Percentiles rank a stretch among this genome's conserved stretches.
phyloP scores from a whole-genome alignment of 139 green algal genomes.

The Pseudopediastrum boryanum region DNA sequence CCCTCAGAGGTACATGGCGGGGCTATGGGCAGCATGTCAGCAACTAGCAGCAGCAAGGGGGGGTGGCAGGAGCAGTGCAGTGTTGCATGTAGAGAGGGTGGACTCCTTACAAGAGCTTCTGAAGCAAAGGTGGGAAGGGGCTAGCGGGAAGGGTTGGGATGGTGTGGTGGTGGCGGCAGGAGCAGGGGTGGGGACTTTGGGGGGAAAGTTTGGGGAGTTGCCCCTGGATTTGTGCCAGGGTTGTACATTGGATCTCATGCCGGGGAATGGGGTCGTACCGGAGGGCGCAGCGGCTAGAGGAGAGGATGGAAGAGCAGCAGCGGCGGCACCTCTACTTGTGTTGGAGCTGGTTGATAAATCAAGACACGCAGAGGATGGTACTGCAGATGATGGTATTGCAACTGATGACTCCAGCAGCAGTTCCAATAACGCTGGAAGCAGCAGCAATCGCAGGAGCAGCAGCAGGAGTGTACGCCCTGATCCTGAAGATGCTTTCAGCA shows the following conservation, averaged over 20 bases:
- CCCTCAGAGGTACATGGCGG: slow-evolving; percentile 60
- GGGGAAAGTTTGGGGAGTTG: slow-evolving; percentile 54
- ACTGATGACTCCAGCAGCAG: no score
- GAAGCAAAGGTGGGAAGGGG: background rate
- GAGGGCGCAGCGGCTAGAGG: background rate
- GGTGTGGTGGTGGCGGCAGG: slow-evolving; percentile 72
- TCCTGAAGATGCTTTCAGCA: no score
- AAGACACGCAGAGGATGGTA: no score
- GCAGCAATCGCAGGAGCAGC: background rate
- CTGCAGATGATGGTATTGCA: no score
- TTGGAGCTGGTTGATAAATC: no score
- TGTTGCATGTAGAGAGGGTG: slow-evolving; percentile 42
- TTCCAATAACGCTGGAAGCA: no score
- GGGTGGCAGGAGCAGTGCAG: slow-evolving; percentile 24
- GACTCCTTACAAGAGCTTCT: slow-evolving; percentile 50
- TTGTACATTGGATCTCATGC: slow-evolving; percentile 63
- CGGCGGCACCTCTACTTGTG: no score
- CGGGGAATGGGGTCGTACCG: background rate
- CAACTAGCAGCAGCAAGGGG: background rate
- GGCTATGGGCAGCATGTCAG: slow-evolving; percentile 68
- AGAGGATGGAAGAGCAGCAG: background rate
- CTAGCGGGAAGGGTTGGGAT: slow-evolving; percentile 40
- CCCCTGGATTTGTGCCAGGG: slow-evolving; percentile 68
- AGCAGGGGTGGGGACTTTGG: slow-evolving; percentile 59
- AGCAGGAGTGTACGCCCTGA: no score